phyloP scores from a whole-genome alignment of 805 yeast species.

The Blastobotrys chiropterorum region DNA sequence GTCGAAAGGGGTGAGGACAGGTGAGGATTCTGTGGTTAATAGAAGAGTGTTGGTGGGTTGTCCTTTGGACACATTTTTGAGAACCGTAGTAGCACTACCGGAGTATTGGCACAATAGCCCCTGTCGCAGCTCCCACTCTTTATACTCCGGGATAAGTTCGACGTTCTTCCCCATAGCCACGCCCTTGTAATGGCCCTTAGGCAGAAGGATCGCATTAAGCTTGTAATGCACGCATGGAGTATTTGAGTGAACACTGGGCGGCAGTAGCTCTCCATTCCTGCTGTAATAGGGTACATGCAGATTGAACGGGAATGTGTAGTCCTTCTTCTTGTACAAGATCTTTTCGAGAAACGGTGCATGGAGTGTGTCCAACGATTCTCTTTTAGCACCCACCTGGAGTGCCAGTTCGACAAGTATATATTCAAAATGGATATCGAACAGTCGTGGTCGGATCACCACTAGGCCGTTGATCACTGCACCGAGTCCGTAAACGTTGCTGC shows the following conservation, averaged over 20 bases:
- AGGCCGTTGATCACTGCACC: background rate
- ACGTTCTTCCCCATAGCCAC: background rate
- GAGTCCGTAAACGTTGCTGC: no score
- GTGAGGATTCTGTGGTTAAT: background rate
- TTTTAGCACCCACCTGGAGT: background rate
- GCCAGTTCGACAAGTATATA: background rate
- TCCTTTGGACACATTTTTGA: background rate
- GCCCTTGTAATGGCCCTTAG: background rate
- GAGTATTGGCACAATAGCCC: no score
- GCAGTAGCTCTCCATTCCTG: background rate
- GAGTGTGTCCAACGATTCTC: background rate
- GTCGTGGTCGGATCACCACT: background rate
- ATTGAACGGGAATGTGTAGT: background rate
- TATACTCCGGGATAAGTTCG: background rate
- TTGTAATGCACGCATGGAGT: background rate
- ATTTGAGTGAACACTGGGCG: background rate
- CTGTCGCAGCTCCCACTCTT: background rate
- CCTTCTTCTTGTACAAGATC: background rate
- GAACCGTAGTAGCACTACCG: no score
- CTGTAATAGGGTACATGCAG: background rate
- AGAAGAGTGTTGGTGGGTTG: background rate
- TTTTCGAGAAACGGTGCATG: background rate
- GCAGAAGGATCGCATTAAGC: background rate
- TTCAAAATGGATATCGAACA: background rate
- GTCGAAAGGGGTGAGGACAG: background rate